phyloP scores from a whole-genome alignment of 306 rosid genomes.

The Vigna trinervia region DNA sequence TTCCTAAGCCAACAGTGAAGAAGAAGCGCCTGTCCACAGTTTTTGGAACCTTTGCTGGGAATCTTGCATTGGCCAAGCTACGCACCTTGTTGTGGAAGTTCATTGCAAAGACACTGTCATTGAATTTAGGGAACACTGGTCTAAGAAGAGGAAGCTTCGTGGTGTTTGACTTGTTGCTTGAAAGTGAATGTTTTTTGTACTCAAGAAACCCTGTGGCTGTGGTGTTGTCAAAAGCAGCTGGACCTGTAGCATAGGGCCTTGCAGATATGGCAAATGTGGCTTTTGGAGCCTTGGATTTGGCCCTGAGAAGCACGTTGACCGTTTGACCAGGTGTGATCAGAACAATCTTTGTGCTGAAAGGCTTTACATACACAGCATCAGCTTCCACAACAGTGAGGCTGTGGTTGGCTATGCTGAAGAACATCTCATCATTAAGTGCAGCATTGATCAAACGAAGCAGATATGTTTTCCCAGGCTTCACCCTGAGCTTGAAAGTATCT shows the following conservation, averaged over 20 bases:
- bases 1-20: constrained; percentile 74
- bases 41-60: constrained; percentile 72
- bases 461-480: constrained; percentile 67
- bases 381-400: constrained; percentile 71
- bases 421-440: constrained; percentile 71
- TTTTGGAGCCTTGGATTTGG: constrained; percentile 60
- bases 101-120: constrained; percentile 63
- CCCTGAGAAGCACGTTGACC: constrained; percentile 61
- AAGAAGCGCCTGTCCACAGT: constrained; percentile 55
- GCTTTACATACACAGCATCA: constrained; percentile 73
- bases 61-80: constrained; percentile 57
- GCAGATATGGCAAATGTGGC: constrained; percentile 64
- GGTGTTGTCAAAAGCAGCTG: constrained; percentile 70
- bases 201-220: constrained; percentile 68
- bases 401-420: constrained; percentile 83
- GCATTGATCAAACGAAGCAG: constrained; percentile 67
- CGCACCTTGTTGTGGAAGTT: constrained; percentile 56
- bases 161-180: constrained; percentile 39
- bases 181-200: constrained; percentile 48
- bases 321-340: constrained; percentile 84
- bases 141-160: constrained; percentile 54
- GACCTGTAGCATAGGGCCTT: constrained; percentile 69
- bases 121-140: constrained; percentile 63
- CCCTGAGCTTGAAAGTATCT: constrained; percentile 70
- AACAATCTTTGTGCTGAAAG: constrained; percentile 57